phyloP scores from a whole-genome alignment of 768 basidiomycete species.

The Suillus bovinus region DNA sequence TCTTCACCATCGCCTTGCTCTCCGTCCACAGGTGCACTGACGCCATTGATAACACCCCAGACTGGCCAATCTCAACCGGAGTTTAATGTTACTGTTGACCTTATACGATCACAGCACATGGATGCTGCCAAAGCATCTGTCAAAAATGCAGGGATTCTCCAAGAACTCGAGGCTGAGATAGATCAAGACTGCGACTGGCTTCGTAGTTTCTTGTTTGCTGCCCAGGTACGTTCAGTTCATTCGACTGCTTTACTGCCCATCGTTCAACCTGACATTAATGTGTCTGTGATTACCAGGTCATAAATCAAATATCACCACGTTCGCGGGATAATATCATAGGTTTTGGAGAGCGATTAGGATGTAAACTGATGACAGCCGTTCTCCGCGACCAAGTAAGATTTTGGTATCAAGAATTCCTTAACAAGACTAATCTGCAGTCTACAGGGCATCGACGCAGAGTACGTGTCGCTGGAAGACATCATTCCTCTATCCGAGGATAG shows the following conservation, averaged over 20 bases:
- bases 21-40: slow-evolving; percentile 33
- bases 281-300: slow-evolving; percentile 84
- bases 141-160: slow-evolving; percentile 56
- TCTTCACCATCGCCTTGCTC: slow-evolving; percentile 36
- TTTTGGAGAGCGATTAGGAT: slow-evolving; percentile 86
- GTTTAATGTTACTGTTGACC: slow-evolving; percentile 80
- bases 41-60: slow-evolving; percentile 32
- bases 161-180: slow-evolving; percentile 82
- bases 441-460: slow-evolving; percentile 94
- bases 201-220: slow-evolving; percentile 82
- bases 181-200: slow-evolving; percentile 88
- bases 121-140: slow-evolving; percentile 70
- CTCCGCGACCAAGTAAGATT: slow-evolving; percentile 77
- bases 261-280: neutral
- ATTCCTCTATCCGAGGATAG: slow-evolving; percentile 69
- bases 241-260: neutral
- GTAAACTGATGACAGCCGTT: slow-evolving; percentile 89
- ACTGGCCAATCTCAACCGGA: slow-evolving; percentile 40
- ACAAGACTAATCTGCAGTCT: slow-evolving; percentile 2
- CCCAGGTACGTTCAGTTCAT: slow-evolving; percentile 57
- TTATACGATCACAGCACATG: slow-evolving; percentile 85
- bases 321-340: slow-evolving; percentile 94
- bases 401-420: neutral
- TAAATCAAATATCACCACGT: slow-evolving; percentile 94
- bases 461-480: slow-evolving; percentile 89